Conservation (phyloP, 2,329 filamentous ascomycete genomes). For the Pseudopyrenochaeta lycopersici region DNA sequence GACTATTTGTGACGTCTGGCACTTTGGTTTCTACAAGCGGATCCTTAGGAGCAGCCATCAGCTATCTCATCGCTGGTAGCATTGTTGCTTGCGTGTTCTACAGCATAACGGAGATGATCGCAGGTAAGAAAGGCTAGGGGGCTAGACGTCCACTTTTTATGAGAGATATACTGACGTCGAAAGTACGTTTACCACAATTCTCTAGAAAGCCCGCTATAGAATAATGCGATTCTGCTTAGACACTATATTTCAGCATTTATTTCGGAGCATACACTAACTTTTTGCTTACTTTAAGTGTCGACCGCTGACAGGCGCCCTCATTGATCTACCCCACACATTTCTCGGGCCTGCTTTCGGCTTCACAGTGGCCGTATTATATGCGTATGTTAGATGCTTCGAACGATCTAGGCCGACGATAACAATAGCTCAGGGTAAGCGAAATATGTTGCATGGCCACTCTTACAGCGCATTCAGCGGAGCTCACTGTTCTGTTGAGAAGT, state of each 20-base stretch:
- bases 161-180: no score
- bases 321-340: slow-evolving; percentile 34
- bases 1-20: slow-evolving; percentile 28
- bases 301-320: slow-evolving; percentile 30
- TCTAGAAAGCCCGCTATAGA: no score
- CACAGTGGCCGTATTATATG: slow-evolving; percentile 29
- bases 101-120: slow-evolving; percentile 33
- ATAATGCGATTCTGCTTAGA: no score
- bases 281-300: slow-evolving; percentile 6
- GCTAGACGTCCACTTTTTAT: no score
- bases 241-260: no score
- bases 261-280: no score
- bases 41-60: slow-evolving; percentile 28
- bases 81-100: slow-evolving; percentile 31
- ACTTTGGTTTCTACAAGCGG: slow-evolving; percentile 27
- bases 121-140: not conserved
- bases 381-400: slow-evolving; percentile 1
- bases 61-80: slow-evolving; percentile 29
- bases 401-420: not conserved
- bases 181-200: no score
- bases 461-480: slow-evolving; percentile 29
- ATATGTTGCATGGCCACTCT: slow-evolving; percentile 35
- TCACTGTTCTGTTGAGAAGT: slow-evolving; percentile 26
- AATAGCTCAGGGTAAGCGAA: slow-evolving; percentile 21
- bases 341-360: slow-evolving; percentile 32